These are phyloP conservation scores for Candida xiaguanensis DNA, from an alignment of 805 yeast genomes.

Conservation along the genomic window DNA sequence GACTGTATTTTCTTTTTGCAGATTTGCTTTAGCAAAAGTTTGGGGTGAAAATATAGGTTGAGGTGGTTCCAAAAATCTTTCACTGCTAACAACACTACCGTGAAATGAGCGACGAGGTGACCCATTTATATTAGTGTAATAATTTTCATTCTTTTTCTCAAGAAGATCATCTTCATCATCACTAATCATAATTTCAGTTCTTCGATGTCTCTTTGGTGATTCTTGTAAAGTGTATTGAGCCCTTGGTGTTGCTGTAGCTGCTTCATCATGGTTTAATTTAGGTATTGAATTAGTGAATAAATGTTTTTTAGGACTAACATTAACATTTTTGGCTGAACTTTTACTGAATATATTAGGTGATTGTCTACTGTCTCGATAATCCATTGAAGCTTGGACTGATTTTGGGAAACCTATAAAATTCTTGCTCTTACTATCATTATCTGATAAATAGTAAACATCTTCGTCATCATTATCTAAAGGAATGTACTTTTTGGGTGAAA, in stretches of 20 bases:
- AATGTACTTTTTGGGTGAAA: conserved; percentile 34
- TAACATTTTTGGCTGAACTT: conserved; percentile 24
- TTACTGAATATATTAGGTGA: conserved; percentile 44
- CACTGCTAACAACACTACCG: conserved; percentile 39
- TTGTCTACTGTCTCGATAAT: conserved; percentile 18
- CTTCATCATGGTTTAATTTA: conserved; percentile 16
- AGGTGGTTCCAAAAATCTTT: conserved; percentile 56
- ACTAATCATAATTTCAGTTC: conserved; percentile 44
- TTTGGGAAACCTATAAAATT: conserved; percentile 27
- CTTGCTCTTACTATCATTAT: conserved; percentile 7
- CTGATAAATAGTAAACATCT: conserved; percentile 14
- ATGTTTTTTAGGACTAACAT: conserved; percentile 14
- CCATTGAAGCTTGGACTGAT: conserved; percentile 8
- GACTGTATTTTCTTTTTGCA: neutral
- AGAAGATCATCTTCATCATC: conserved; percentile 26
- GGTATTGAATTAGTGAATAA: conserved; percentile 24
- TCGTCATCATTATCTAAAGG: conserved; percentile 18
- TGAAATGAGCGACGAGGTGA: conserved; percentile 32
- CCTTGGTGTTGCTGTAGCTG: conserved; percentile 46
- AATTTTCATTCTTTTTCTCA: conserved; percentile 25
- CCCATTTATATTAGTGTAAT: conserved; percentile 20
- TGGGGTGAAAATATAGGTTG: conserved; percentile 62
- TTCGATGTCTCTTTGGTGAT: conserved; percentile 61
- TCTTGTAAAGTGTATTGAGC: conserved; percentile 65
- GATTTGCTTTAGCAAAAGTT: conserved; percentile 55